Base-by-base conservation (phyloP, 257 asterid species). In the Nicotiana tomentosiformis region DNA sequence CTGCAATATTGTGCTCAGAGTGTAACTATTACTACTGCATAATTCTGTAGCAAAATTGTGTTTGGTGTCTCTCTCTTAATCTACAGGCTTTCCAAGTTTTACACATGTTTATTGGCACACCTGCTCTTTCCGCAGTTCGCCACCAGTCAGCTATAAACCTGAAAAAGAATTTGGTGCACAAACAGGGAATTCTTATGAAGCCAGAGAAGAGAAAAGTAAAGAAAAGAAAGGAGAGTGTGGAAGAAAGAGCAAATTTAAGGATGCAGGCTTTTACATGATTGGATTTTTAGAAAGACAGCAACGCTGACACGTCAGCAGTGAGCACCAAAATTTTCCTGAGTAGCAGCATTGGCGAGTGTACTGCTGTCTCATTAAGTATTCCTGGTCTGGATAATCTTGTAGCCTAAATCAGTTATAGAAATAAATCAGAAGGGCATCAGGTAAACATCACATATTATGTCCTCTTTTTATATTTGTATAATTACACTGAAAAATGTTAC, bases 281-380 rank as follows among this genome's bases (percentile, higher is more conserved):
- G 39, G 92, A 90, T 86, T 93, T 94, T 90, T 83, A 93, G 85
- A 83, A 92, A 96, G 85, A 86, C 89, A 35, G 84, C 90, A 3
- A 95, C 92, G 84, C 92, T 89, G 23, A 91, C 96, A 46, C 93
- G 96, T 90, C 94, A 98, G 97, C 97, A 95, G 83, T 94, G 99
- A 77, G 97, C 93, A 86, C 90, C 90, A 82, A 91, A 88, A 86
- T 89, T 91, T 83, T 95, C 98, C 89, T 95, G 98, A 70, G 92
- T 95, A 79, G 94, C 93, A 78, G 97, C 95, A 89, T 88, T 92
- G 66, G 95, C 94, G 81, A 91, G 88, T 82, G 90, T 80, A 16
- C 97, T 3, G 98, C 94, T 77, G 95, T 83, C 77, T 97, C 98
- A 87, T 91, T 95, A 33, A 88, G 78, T 83, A 93, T 87, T 86